These are phyloP conservation scores for Aureobasidium sp. DNA, from an alignment of 2,329 filamentous ascomycete species.

Conservation along the genomic window DNA sequence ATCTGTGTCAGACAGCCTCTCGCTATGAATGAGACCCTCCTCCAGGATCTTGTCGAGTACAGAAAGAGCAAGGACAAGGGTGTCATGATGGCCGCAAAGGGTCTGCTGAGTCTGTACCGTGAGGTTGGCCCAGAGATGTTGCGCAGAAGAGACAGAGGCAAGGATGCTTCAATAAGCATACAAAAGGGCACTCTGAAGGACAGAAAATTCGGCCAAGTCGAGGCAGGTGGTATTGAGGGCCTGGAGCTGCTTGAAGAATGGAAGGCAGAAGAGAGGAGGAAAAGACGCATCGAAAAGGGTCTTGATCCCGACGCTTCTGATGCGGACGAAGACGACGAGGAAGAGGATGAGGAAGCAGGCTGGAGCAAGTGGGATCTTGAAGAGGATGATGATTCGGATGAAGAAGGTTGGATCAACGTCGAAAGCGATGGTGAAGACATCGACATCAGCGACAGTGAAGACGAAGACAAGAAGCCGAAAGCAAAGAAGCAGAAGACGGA, in stretches of 20 bases:
- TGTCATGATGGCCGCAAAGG: slow-evolving; percentile 97
- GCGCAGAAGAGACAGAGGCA: slow-evolving; percentile 83
- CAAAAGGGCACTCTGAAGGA: slow-evolving; percentile 68
- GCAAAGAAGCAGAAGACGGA: slow-evolving; percentile 58
- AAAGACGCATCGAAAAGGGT: slow-evolving; percentile 63
- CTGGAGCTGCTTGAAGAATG: slow-evolving; percentile 85
- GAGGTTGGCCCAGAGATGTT: slow-evolving; percentile 87
- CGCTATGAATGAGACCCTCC: slow-evolving; percentile 92
- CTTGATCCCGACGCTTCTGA: slow-evolving; percentile 55
- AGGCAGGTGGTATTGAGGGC: slow-evolving; percentile 76
- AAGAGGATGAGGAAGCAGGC: slow-evolving; percentile 48
- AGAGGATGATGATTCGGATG: slow-evolving; percentile 56
- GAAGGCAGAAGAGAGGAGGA: slow-evolving; percentile 82
- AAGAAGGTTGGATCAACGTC: slow-evolving; percentile 90
- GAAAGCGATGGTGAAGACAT: slow-evolving; percentile 72
- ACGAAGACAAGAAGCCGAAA: slow-evolving; percentile 52
- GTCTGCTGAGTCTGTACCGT: slow-evolving; percentile 80
- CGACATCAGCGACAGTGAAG: slow-evolving; percentile 64
- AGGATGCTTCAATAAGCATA: slow-evolving; percentile 79
- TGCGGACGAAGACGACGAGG: slow-evolving; percentile 55
- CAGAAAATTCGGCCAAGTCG: slow-evolving; percentile 75
- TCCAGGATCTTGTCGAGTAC: slow-evolving; percentile 94
- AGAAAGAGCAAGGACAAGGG: slow-evolving; percentile 97
- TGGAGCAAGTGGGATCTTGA: slow-evolving; percentile 57
- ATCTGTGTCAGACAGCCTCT: slow-evolving; percentile 87